Evolutionary conservation across 345 rosid genomes (phyloP).

Genomic region (Stellera chamaejasme): DNA sequence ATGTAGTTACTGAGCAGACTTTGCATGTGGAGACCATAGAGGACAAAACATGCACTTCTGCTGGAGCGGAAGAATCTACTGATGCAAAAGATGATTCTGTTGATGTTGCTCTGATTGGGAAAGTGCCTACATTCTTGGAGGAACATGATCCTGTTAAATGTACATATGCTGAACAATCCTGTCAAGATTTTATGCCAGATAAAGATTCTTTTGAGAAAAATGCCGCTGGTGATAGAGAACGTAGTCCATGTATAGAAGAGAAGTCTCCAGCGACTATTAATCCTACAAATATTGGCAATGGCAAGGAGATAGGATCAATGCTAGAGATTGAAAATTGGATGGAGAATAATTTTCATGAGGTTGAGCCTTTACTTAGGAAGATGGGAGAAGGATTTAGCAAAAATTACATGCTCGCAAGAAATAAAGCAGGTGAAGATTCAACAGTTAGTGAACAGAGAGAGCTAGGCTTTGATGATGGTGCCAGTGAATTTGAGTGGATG

Average conservation of each 20-base stretch:
- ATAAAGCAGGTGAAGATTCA: conserved; percentile 31
- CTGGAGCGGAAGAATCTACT: conserved; percentile 21
- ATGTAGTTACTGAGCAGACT: conserved; percentile 17
- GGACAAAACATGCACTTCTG: conserved; percentile 4
- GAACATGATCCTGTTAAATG: too few relatives aligned
- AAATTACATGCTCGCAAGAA: conserved; percentile 60
- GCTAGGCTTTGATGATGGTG: conserved; percentile 38
- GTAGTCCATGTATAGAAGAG: conserved; percentile 13
- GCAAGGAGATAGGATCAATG: conserved; percentile 20
- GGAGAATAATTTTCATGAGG: conserved; percentile 53
- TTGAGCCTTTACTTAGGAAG: conserved; percentile 56
- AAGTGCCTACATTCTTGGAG: too few relatives aligned
- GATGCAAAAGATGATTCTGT: conserved; percentile 18
- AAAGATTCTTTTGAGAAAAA: conserved; percentile 20
- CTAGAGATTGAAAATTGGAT: conserved; percentile 47
- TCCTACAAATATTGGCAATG: conserved; percentile 11
- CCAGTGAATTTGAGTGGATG: conserved; percentile 83
- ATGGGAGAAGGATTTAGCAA: conserved; percentile 74
- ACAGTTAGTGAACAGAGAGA: conserved; percentile 25
- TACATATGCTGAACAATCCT: too few relatives aligned
- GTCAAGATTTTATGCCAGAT: neutral
- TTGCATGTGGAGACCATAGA: conserved; percentile 15
- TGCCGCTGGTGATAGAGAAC: conserved; percentile 8
- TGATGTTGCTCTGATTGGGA: conserved; percentile 10
- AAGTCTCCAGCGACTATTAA: conserved; percentile 10